These are phyloP conservation scores for Yamadazyma sp. DNA, from an alignment of 1,139 yeast species.

Conservation along the genomic window DNA sequence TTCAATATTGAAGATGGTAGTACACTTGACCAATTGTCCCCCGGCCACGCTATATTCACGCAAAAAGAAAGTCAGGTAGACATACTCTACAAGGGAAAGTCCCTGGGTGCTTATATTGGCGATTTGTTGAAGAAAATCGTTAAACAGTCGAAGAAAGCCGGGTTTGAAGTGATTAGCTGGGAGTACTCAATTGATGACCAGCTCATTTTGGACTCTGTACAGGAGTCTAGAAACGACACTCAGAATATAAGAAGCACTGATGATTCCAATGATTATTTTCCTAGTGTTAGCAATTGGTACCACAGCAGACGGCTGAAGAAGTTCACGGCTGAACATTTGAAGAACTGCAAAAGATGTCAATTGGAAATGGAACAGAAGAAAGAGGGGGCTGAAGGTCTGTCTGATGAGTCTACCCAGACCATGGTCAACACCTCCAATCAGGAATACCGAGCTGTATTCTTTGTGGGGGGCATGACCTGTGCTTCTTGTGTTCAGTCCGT, in stretches of 20 bases:
- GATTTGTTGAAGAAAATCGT: slow-evolving; percentile 23
- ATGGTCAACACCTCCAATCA: slow-evolving; percentile 26
- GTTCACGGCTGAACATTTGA: slow-evolving; percentile 23
- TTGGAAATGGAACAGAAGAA: slow-evolving; percentile 5
- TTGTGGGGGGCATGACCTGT: slow-evolving; percentile 68
- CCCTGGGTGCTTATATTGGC: not conserved
- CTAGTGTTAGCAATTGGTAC: slow-evolving; percentile 14
- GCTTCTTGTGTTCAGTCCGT: slow-evolving; percentile 56
- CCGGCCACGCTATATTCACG: slow-evolving; percentile 17
- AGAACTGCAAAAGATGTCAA: slow-evolving; percentile 34
- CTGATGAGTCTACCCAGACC: slow-evolving; percentile 22
- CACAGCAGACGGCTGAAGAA: slow-evolving; percentile 12
- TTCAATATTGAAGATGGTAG: slow-evolving; percentile 10
- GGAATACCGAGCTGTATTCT: slow-evolving; percentile 50
- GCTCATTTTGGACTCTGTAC: slow-evolving; percentile 9
- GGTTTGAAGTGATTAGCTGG: slow-evolving; percentile 38
- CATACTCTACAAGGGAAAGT: not conserved
- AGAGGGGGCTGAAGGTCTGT: slow-evolving; percentile 3
- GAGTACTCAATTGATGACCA: slow-evolving; percentile 23
- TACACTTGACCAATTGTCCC: slow-evolving; percentile 11
- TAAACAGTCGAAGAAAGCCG: slow-evolving; percentile 23
- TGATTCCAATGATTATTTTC: slow-evolving; percentile 17
- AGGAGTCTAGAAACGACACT: slow-evolving; percentile 9
- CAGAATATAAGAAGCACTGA: not conserved
- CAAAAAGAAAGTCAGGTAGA: slow-evolving; percentile 4